Evolutionary conservation across 2,329 filamentous ascomycete genomes (phyloP).

Genomic region (Nemania abortiva): DNA sequence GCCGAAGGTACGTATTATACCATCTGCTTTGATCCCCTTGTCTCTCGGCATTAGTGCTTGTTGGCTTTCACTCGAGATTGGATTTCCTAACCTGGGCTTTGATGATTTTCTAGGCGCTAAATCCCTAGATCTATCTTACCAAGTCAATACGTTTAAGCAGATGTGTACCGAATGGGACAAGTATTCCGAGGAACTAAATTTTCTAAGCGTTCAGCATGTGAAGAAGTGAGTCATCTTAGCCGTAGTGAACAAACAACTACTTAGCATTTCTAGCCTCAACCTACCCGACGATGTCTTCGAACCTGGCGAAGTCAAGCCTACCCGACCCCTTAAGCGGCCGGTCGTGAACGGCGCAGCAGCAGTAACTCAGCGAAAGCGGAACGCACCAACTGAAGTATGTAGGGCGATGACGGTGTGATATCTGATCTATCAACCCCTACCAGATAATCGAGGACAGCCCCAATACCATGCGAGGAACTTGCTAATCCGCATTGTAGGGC

Average conservation of each 20-base stretch:
- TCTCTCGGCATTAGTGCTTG: neutral
- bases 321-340: conserved; percentile 65
- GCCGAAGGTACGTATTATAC: conserved; percentile 70
- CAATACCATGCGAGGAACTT: conserved; percentile 32
- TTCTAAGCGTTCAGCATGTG: conserved; percentile 83
- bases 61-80: conserved; percentile 36
- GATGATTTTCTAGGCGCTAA: conserved; percentile 67
- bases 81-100: conserved; percentile 49
- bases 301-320: conserved; percentile 78
- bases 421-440: conserved; percentile 41
- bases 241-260: conserved; percentile 35
- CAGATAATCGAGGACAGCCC: conserved; percentile 40
- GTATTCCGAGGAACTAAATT: conserved; percentile 80
- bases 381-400: conserved; percentile 56
- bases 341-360: conserved; percentile 55
- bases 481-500: conserved; percentile 47
- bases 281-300: conserved; percentile 92
- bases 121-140: conserved; percentile 80
- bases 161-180: conserved; percentile 81
- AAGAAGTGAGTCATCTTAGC: conserved; percentile 75
- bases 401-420: conserved; percentile 45
- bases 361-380: conserved; percentile 59
- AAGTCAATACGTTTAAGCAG: conserved; percentile 89
- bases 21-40: conserved; percentile 1
- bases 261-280: conserved; percentile 72